A percentile compares a stretch with the other conserved stretches of the same genome.
Evolutionary conservation across 2,329 filamentous ascomycete genomes (phyloP).

Genomic region (Coniella vitis): DNA sequence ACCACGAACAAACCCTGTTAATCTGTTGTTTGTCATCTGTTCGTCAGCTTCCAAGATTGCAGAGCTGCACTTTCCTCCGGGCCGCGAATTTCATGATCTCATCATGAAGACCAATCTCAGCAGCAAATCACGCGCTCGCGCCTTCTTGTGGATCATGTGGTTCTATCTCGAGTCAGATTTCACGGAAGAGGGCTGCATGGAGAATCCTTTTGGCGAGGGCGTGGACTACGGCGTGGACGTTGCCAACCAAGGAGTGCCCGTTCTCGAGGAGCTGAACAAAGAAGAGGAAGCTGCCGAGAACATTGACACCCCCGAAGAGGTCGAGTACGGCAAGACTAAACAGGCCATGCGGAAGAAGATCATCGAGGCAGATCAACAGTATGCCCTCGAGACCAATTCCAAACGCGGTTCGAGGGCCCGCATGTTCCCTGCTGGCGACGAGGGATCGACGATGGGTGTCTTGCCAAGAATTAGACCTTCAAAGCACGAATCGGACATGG

Average conservation of each 20-base stretch:
- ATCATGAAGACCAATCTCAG: slow-evolving; percentile 84
- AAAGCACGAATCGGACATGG: slow-evolving; percentile 52
- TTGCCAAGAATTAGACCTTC: slow-evolving; percentile 57
- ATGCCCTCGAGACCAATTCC: slow-evolving; percentile 53
- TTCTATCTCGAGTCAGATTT: slow-evolving; percentile 98
- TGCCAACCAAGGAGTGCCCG: slow-evolving; percentile 63
- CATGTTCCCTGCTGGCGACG: slow-evolving; percentile 29
- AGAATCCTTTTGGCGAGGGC: slow-evolving; percentile 80
- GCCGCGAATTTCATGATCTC: slow-evolving; percentile 89
- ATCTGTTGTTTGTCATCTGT: slow-evolving; percentile 91
- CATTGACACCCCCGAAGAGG: slow-evolving; percentile 63
- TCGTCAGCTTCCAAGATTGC: slow-evolving; percentile 87
- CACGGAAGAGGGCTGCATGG: slow-evolving; percentile 74
- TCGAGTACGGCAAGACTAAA: slow-evolving; percentile 65
- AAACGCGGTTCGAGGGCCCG: slow-evolving; percentile 43
- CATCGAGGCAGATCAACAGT: slow-evolving; percentile 67
- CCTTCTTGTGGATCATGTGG: slow-evolving; percentile 98
- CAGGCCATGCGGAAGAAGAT: slow-evolving; percentile 69
- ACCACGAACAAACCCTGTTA: slow-evolving; percentile 88
- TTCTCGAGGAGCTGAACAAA: slow-evolving; percentile 56
- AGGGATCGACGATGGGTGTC: slow-evolving; percentile 48
- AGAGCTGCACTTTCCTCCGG: slow-evolving; percentile 80
- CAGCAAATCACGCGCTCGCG: slow-evolving; percentile 74
- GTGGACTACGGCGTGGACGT: slow-evolving; percentile 59
- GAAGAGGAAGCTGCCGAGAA: slow-evolving; percentile 66